These are phyloP conservation scores for Cyathus striatus DNA, from an alignment of 768 basidiomycete species.

Conservation along the genomic window DNA sequence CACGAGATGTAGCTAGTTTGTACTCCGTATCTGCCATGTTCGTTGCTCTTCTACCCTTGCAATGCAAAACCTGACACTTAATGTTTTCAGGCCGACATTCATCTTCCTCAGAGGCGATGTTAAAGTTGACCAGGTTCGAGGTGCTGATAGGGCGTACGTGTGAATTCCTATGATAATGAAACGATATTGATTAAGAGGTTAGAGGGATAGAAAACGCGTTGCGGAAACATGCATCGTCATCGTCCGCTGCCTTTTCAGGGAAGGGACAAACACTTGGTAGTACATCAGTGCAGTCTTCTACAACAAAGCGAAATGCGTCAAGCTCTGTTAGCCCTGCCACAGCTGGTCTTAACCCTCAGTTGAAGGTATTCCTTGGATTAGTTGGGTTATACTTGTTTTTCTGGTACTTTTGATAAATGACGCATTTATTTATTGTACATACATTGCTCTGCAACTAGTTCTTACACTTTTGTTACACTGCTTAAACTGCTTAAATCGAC, in stretches of 20 bases:
- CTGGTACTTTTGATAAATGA: slow-evolving; percentile 39
- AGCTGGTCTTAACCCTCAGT: slow-evolving; percentile 58
- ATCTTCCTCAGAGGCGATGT: slow-evolving; percentile 64
- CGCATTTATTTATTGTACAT: background rate
- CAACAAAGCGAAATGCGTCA: slow-evolving; percentile 14
- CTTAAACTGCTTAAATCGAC: no score
- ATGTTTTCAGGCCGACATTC: slow-evolving; percentile 68
- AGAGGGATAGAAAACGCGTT: slow-evolving; percentile 63
- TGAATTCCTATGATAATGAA: slow-evolving; percentile 13
- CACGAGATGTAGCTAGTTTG: slow-evolving; percentile 56
- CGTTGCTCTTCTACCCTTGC: slow-evolving; percentile 11
- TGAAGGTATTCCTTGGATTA: slow-evolving; percentile 60
- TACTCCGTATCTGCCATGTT: slow-evolving; percentile 75
- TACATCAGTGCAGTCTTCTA: slow-evolving; percentile 27
- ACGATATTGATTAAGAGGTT: slow-evolving; percentile 3
- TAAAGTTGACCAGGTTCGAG: slow-evolving; percentile 68
- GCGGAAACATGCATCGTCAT: slow-evolving; percentile 37
- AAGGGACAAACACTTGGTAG: slow-evolving; percentile 71
- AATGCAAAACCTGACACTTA: background rate
- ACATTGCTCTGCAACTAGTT: background rate
- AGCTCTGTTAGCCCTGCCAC: slow-evolving; percentile 25
- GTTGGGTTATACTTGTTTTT: slow-evolving; percentile 60
- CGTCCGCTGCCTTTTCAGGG: slow-evolving; percentile 55
- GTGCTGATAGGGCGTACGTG: slow-evolving; percentile 68
- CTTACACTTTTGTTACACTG: background rate